Conservation (phyloP, 129 eudicot species). For the Chrysanthemum makinoi region DNA sequence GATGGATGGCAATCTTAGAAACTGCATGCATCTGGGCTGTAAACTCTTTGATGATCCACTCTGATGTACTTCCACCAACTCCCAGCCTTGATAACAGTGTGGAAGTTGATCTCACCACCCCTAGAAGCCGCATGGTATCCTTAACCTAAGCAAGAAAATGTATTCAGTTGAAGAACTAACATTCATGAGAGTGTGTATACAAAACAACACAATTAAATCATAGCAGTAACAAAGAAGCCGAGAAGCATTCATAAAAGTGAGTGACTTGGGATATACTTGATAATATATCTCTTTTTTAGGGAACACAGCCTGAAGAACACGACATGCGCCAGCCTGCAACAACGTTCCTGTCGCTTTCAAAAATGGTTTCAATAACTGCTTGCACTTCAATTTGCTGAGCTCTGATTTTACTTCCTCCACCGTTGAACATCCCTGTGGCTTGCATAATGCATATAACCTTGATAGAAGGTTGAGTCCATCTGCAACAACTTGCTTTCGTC, state of each 20-base stretch:
- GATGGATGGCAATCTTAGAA: slow-evolving; percentile 84
- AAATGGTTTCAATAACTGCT: slow-evolving; percentile 61
- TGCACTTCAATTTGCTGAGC: slow-evolving; percentile 60
- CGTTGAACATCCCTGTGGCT: slow-evolving; percentile 48
- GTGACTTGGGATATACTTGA: slow-evolving; percentile 48
- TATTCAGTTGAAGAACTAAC: slow-evolving; percentile 2
- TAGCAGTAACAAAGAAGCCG: not conserved
- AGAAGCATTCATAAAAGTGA: slow-evolving; percentile 1
- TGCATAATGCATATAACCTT: slow-evolving; percentile 53
- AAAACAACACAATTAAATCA: not conserved
- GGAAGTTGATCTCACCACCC: slow-evolving; percentile 82
- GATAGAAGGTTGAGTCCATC: slow-evolving; percentile 94
- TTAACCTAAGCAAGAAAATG: slow-evolving; percentile 57
- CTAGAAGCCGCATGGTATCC: slow-evolving; percentile 87
- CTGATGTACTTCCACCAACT: slow-evolving; percentile 73
- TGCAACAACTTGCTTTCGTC: slow-evolving; percentile 93
- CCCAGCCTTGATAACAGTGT: slow-evolving; percentile 74
- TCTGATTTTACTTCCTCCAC: slow-evolving; percentile 58
- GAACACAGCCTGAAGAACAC: slow-evolving; percentile 77
- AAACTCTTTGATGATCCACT: slow-evolving; percentile 95
- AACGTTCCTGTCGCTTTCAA: slow-evolving; percentile 91
- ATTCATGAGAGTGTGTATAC: not conserved
- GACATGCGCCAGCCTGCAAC: slow-evolving; percentile 85
- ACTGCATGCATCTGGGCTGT: slow-evolving; percentile 98
- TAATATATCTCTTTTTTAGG: slow-evolving; percentile 80